Percentiles rank a stretch among this genome's conserved stretches.
Evolutionary conservation across 441 rosid species (phyloP).

Genomic region (Lepidium campestre): DNA sequence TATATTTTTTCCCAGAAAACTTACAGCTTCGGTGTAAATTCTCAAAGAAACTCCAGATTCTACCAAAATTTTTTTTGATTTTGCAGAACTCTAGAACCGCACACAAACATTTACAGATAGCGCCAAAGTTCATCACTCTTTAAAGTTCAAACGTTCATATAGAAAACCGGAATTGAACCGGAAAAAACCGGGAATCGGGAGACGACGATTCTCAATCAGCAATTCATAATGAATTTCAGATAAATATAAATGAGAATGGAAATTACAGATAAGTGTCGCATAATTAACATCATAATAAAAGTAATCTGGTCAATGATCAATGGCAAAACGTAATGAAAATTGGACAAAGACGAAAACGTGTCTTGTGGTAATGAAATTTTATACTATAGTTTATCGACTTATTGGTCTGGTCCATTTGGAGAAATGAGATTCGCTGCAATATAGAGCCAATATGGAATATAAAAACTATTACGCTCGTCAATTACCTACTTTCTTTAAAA

Average conservation of each 20-base stretch:
- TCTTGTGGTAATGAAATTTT: too few relatives aligned
- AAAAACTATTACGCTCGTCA: background rate
- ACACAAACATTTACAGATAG: background rate
- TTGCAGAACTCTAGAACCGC: background rate
- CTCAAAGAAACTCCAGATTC: background rate
- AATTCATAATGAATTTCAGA: too few relatives aligned
- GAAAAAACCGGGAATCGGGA: background rate
- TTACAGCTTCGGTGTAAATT: background rate
- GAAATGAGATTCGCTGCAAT: background rate
- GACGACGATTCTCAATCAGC: background rate
- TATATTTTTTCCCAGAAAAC: background rate
- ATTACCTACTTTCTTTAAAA: background rate
- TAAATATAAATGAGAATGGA: too few relatives aligned
- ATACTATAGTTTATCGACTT: background rate
- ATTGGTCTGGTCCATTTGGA: conserved; percentile 11
- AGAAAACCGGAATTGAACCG: background rate
- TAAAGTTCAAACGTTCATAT: background rate
- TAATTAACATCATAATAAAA: background rate
- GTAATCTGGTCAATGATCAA: background rate
- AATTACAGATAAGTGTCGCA: background rate
- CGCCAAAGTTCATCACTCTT: too few relatives aligned
- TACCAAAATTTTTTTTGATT: background rate
- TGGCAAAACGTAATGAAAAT: background rate
- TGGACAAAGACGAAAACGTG: conserved; percentile 11
- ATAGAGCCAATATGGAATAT: background rate